Evolutionary conservation across 2,329 filamentous ascomycete genomes (phyloP), one percentile per base, ranked within the genome.

Genomic region (Phialophora chinensis): DNA sequence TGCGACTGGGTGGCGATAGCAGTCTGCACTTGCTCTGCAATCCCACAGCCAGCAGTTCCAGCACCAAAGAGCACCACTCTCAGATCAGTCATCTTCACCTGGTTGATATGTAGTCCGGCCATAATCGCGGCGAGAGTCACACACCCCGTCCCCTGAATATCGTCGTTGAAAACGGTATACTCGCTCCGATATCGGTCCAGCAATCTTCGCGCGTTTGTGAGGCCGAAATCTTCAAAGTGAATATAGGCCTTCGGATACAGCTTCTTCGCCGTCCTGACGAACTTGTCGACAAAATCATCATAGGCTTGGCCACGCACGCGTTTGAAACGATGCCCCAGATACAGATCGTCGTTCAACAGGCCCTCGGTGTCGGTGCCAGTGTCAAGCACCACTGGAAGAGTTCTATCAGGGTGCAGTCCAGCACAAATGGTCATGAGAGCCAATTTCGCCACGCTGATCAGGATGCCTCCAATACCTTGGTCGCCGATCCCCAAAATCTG

Each of bases 181-280:
- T 90, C 75, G 0, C 88, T 84, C 0, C 89, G 86, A 73, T 95
- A 96, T 42, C 83, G 85, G 66, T 96, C 91, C 0, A 96, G 82
- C 2, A 96, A 86, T 3, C 91, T 86, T 33, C 90, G 84, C 0
- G 91, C 91, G 73, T 96, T 96, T 1, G 78, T 77, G 0, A 96
- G 79, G 0, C 92, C 92, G 79, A 96, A 96, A 74, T 96, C 93
- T 73, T 96, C 91, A 73, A 96, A 96, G 74, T 96, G 92, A 23
- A 96, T 89, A 72, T 93, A 94, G 0, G 93, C 92, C 54, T 85
- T 88, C 0, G 93, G 93, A 67, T 90, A 96, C 1, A 88, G 82
- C 72, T 89, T 87, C 53, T 88, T 82, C 0, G 89, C 89, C 0
- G 87, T 83, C 60, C 83, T 80, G 8, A 96, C 86, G 73, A 96